These are phyloP conservation scores for Pachyrhizus erosus DNA, from an alignment of 306 rosid genomes.

Conservation along the genomic window DNA sequence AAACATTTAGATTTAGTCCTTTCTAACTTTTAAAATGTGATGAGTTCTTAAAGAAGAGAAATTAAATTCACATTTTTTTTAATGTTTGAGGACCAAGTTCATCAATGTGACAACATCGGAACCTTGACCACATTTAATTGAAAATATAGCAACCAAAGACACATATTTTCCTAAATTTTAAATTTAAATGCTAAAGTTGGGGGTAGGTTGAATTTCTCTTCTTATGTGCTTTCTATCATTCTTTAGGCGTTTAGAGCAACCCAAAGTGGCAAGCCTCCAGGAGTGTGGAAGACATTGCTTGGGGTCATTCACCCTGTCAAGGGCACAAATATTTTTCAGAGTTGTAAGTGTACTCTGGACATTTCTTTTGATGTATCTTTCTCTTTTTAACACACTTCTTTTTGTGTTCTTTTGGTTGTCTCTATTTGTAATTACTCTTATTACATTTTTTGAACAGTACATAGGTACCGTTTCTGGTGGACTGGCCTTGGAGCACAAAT, in stretches of 20 bases:
- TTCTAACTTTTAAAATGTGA: no score
- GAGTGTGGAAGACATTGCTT: conserved; percentile 82
- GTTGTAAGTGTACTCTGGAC: conserved; percentile 52
- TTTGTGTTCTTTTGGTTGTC: conserved; percentile 26
- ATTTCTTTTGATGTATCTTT: conserved; percentile 33
- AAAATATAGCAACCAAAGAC: no score
- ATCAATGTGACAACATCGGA: no score
- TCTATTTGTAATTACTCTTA: conserved; percentile 18
- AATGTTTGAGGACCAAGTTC: no score
- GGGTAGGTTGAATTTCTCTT: neutral
- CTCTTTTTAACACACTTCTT: conserved; percentile 13
- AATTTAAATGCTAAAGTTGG: neutral
- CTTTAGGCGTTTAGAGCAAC: conserved; percentile 73
- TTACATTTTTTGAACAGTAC: conserved; percentile 53
- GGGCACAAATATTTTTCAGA: conserved; percentile 57
- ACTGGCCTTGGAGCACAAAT: conserved; percentile 99
- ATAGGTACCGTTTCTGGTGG: conserved; percentile 79
- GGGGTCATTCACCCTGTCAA: conserved; percentile 64
- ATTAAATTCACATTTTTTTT: no score
- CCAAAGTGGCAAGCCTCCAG: conserved; percentile 72
- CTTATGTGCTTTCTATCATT: conserved; percentile 1
- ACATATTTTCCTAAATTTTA: neutral
- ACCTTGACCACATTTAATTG: no score
- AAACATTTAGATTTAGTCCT: no score
- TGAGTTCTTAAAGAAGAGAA: no score